Conservation (phyloP, 1,139 yeast species). For the Candida sanyaensis region DNA sequence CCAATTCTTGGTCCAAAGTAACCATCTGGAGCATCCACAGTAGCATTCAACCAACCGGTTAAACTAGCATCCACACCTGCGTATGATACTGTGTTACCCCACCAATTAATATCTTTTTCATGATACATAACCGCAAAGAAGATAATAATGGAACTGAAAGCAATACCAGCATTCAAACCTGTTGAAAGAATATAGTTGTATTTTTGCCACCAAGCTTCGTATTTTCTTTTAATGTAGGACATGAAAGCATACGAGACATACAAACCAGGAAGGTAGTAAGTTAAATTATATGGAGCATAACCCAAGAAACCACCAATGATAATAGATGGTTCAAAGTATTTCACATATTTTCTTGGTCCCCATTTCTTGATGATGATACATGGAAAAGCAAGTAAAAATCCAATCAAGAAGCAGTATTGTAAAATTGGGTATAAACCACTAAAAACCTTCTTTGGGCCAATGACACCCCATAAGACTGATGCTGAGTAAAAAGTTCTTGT, state of each 20-base stretch:
- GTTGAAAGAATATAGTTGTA: conserved; percentile 55
- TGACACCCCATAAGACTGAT: conserved; percentile 65
- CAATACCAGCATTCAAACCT: conserved; percentile 53
- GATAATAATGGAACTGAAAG: conserved; percentile 49
- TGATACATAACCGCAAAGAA: conserved; percentile 55
- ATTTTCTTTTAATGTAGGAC: conserved; percentile 43
- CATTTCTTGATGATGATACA: conserved; percentile 43
- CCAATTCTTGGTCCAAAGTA: conserved; percentile 2
- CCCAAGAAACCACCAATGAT: conserved; percentile 41
- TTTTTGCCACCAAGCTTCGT: conserved; percentile 55
- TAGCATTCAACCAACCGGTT: conserved; percentile 1
- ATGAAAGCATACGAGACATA: conserved; percentile 44
- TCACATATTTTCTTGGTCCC: conserved; percentile 28
- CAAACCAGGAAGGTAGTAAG: conserved; percentile 46
- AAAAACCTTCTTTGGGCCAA: conserved; percentile 64
- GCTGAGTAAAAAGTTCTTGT: conserved; percentile 54
- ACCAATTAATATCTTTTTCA: conserved; percentile 45
- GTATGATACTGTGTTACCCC: conserved; percentile 54
- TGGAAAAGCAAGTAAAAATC: conserved; percentile 46
- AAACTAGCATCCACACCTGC: conserved; percentile 25
- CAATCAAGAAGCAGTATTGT: conserved; percentile 56
- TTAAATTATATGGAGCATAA: conserved; percentile 51
- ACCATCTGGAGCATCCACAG: conserved; percentile 4
- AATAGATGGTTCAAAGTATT: conserved; percentile 44
- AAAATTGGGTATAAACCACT: conserved; percentile 47